Evolutionary conservation across 306 rosid genomes (phyloP).

Genomic region (Casuarina cunninghamiana): DNA sequence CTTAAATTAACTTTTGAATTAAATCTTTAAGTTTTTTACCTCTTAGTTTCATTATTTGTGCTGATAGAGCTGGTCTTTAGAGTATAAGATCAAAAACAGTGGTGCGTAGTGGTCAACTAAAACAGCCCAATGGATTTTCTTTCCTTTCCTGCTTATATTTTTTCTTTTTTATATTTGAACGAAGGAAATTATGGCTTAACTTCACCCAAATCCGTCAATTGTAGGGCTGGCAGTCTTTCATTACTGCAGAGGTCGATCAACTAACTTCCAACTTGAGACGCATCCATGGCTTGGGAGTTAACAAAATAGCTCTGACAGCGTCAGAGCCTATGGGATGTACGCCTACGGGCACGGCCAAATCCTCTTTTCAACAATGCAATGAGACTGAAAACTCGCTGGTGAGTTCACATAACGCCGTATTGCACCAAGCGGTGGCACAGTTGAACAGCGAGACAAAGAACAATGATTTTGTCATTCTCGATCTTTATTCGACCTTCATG

Average conservation of each 20-base stretch:
- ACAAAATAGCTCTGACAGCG: slow-evolving; percentile 30
- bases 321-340: slow-evolving; percentile 42
- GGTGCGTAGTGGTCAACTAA: no score
- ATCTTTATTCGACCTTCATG: slow-evolving; percentile 50
- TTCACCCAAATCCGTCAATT: not conserved
- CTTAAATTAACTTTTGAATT: no score
- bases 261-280: slow-evolving; percentile 13
- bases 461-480: slow-evolving; percentile 18
- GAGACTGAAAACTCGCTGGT: not conserved
- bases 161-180: no score
- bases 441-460: slow-evolving; percentile 19
- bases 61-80: no score
- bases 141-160: no score
- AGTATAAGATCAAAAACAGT: no score
- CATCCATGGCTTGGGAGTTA: slow-evolving; percentile 38
- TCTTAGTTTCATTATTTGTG: no score
- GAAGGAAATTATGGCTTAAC: not conserved
- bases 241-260: slow-evolving; percentile 27
- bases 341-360: slow-evolving; percentile 21
- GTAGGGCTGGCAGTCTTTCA: slow-evolving; percentile 25
- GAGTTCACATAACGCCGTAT: slow-evolving; percentile 27
- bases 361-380: slow-evolving; percentile 31
- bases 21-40: no score
- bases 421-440: slow-evolving; percentile 21
- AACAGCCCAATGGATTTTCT: no score